Evolutionary conservation across 75 land plant species (phyloP), one percentile per base, ranked within the genome.

Genomic region (Pinus taeda): DNA sequence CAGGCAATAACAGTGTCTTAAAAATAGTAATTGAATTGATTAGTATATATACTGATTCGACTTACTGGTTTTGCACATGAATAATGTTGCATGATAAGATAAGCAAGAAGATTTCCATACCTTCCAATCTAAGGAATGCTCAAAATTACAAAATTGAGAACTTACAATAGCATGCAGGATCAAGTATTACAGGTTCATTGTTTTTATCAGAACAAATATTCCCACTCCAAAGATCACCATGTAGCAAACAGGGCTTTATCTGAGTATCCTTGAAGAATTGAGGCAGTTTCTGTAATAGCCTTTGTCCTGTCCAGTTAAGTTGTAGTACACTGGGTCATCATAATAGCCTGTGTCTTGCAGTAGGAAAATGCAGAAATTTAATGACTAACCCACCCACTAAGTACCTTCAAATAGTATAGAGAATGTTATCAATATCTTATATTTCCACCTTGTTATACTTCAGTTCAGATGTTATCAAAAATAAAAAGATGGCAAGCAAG

Each of bases 111-210:
- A 49, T 49, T 49, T 49, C 55, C 55, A 49, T 49, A 49, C 11
- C 9, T 9, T 49, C 11, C 55, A 49, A 49, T 49, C 55, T 9
- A 9, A 49, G 9, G 55, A 49, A 49, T 49, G 9, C 55, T 49
- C 12, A 9, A 49, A 49, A 11, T 49, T 55, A 57, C 57, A 53
- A 73, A 22, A 80, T 49, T 57, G 64, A 59, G 15, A 15, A 86
- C 97, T 88, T 89, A 97, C 99, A 97, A 76, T 97, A 97, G 84
- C 99, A 97, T n/a, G 99, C 99, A 53, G 99, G 99, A 77, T 97
- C 99, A 61, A 97, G 91, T 60, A 97, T 97, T 30, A 97, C 98
- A 76, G 99, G 98, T 59, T 93, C 89, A n/a, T 93, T 95, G 57
- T 84, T 83, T 75, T 85, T 87, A 81, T 97, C 93, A 66, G 88